Conservation (phyloP, 768 basidiomycete species). For the Clitopilus hobsonii region DNA sequence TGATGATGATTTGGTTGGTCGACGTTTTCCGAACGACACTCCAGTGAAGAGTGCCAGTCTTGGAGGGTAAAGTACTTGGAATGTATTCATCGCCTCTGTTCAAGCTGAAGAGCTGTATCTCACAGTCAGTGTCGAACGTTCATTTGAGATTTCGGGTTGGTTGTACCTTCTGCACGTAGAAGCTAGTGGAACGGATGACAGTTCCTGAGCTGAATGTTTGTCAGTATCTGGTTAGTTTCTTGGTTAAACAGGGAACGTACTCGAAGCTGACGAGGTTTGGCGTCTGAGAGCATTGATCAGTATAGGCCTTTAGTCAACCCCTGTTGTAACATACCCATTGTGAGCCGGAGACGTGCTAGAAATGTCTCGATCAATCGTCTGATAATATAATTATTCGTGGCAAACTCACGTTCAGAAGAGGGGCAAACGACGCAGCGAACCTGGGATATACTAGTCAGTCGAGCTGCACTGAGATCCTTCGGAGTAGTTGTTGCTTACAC, state of each 20-base stretch:
- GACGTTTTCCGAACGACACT: slow-evolving; percentile 44
- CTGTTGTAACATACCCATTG: slow-evolving; percentile 40
- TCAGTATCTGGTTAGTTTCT: neutral
- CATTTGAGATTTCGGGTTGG: neutral
- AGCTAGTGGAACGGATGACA: slow-evolving; percentile 52
- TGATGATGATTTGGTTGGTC: slow-evolving; percentile 46
- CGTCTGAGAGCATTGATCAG: slow-evolving; percentile 24
- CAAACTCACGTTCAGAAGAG: slow-evolving; percentile 36
- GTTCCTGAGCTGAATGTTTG: slow-evolving; percentile 33
- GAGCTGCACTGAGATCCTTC: no score
- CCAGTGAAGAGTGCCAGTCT: slow-evolving; percentile 53
- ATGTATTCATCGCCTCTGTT: slow-evolving; percentile 61
- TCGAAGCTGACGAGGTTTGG: slow-evolving; percentile 57
- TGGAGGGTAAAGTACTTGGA: slow-evolving; percentile 52
- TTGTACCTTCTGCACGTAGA: slow-evolving; percentile 49
- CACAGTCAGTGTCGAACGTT: slow-evolving; percentile 2
- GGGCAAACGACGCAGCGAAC: slow-evolving; percentile 50
- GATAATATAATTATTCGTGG: neutral
- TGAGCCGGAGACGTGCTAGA: slow-evolving; percentile 39
- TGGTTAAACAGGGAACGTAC: slow-evolving; percentile 24
- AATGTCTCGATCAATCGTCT: slow-evolving; percentile 4
- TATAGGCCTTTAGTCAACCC: neutral
- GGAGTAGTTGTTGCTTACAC: slow-evolving; percentile 18
- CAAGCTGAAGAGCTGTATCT: slow-evolving; percentile 56
- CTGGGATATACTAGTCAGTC: slow-evolving; percentile 2